These are phyloP conservation scores for Pyrenochaeta sp. DNA, from an alignment of 2,329 filamentous ascomycete genomes.

Conservation along the genomic window DNA sequence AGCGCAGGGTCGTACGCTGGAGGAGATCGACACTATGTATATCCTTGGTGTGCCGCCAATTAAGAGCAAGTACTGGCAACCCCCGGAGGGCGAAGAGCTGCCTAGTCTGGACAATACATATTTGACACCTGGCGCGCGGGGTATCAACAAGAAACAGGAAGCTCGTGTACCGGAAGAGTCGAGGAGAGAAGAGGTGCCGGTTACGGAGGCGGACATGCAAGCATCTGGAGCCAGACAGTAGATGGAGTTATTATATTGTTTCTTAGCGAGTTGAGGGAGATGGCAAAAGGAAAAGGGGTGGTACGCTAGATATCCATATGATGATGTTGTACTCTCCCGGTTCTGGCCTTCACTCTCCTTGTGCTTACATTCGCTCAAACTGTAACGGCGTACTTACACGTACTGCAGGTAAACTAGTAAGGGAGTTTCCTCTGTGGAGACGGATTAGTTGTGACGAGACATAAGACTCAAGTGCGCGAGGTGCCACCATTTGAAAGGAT, in stretches of 20 bases:
- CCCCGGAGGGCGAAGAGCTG: slow-evolving; percentile 44
- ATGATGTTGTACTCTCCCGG: neutral
- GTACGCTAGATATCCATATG: neutral
- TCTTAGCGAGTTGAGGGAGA: neutral
- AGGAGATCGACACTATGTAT: slow-evolving; percentile 81
- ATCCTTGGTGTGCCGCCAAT: slow-evolving; percentile 70
- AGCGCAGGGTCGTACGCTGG: slow-evolving; percentile 74
- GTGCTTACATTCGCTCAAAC: too few species aligned
- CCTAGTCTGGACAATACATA: slow-evolving; percentile 45
- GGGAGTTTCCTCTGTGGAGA: too few species aligned
- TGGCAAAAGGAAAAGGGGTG: neutral
- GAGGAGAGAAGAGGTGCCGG: slow-evolving; percentile 29
- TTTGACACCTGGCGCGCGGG: slow-evolving; percentile 44
- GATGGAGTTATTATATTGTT: neutral
- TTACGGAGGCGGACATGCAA: slow-evolving; percentile 24
- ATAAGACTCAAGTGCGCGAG: too few species aligned
- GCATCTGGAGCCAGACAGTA: slow-evolving; percentile 19
- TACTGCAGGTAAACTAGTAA: too few species aligned
- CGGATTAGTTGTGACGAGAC: too few species aligned
- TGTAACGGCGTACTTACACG: too few species aligned
- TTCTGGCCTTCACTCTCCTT: too few species aligned
- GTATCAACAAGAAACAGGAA: slow-evolving; percentile 46
- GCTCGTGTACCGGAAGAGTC: slow-evolving; percentile 35
- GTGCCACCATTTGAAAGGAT: too few species aligned
- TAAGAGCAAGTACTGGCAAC: slow-evolving; percentile 65